Conservation (phyloP, 805 yeast genomes). For the Myxozyma sirexii region DNA sequence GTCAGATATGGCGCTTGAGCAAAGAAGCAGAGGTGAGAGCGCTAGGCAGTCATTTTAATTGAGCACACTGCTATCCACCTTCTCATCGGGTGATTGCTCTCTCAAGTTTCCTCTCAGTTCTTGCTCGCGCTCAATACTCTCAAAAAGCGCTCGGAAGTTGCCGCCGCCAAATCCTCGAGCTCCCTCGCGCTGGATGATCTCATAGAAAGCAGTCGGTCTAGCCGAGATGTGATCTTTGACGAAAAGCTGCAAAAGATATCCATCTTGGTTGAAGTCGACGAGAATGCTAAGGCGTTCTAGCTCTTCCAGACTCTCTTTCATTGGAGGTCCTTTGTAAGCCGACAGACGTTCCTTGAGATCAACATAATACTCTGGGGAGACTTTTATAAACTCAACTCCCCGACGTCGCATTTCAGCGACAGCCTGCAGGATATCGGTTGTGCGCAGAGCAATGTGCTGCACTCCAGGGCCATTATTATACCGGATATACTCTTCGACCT, state of each 20-base stretch:
- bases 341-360: slow-evolving; percentile 52
- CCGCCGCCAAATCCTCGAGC: slow-evolving; percentile 91
- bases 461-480: slow-evolving; percentile 81
- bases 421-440: slow-evolving; percentile 61
- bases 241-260: slow-evolving; percentile 75
- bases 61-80: too few relatives aligned
- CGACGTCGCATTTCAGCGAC: slow-evolving; percentile 57
- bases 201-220: slow-evolving; percentile 81
- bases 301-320: slow-evolving; percentile 56
- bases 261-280: slow-evolving; percentile 69
- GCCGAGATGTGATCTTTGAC: slow-evolving; percentile 51
- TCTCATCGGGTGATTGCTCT: not conserved
- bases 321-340: slow-evolving; percentile 43
- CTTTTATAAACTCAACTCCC: slow-evolving; percentile 70
- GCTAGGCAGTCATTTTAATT: too few relatives aligned
- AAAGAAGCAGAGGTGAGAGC: too few relatives aligned
- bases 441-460: slow-evolving; percentile 76
- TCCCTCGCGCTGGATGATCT: slow-evolving; percentile 75
- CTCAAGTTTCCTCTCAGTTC: slow-evolving; percentile 60
- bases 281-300: slow-evolving; percentile 56
- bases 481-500: slow-evolving; percentile 79
- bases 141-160: slow-evolving; percentile 79
- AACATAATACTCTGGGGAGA: slow-evolving; percentile 61
- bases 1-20: too few relatives aligned
- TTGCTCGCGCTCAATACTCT: slow-evolving; percentile 80